Conservation (phyloP, 352 stramenopile species). For the Globisporangium sylvaticum region DNA sequence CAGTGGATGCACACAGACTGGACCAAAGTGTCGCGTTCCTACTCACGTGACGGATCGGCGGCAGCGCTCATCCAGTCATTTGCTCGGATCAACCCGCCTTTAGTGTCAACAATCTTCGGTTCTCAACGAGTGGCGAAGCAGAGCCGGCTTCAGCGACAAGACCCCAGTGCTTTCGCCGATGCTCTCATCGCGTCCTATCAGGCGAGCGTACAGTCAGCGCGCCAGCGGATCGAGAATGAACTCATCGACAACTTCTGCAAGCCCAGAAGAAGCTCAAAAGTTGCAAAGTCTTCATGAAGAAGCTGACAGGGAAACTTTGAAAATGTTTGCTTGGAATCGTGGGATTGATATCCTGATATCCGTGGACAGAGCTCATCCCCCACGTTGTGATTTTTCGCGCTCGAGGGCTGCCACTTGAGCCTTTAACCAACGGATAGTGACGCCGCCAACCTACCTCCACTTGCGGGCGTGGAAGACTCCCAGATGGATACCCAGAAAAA, state of each 20-base stretch:
- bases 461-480: too few species aligned
- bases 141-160: constrained; percentile 18
- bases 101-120: not conserved
- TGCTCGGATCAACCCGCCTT: constrained; percentile 19
- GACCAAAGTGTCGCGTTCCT: not conserved
- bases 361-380: too few species aligned
- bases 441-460: too few species aligned
- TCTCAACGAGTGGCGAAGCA: not conserved
- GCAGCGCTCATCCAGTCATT: constrained; percentile 18
- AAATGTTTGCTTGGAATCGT: too few species aligned
- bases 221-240: constrained; percentile 31
- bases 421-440: too few species aligned
- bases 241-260: constrained; percentile 6
- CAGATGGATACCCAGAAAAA: too few species aligned
- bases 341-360: too few species aligned
- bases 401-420: too few species aligned
- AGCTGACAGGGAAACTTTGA: too few species aligned
- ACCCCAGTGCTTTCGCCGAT: constrained; percentile 27
- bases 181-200: constrained; percentile 30
- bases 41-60: not conserved
- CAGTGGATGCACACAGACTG: not conserved
- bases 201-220: constrained; percentile 24
- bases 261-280: too few species aligned
- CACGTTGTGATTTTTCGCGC: too few species aligned
- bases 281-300: too few species aligned